phyloP scores from a whole-genome alignment of 2,329 filamentous ascomycete genomes.

The Diaporthe caulivora region DNA sequence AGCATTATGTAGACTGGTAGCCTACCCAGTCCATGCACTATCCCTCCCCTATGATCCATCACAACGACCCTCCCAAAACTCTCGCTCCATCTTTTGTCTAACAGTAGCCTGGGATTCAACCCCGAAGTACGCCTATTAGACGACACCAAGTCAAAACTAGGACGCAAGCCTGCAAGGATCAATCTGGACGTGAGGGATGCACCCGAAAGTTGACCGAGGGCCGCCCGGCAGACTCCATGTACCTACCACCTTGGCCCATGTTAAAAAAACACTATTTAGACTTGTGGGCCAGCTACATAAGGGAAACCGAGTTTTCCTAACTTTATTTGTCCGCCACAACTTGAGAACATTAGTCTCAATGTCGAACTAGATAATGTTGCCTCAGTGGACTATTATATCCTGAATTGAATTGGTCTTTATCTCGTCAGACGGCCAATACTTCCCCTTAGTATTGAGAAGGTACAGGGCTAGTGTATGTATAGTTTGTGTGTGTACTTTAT shows the following conservation, averaged over 20 bases:
- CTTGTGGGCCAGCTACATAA: conserved; percentile 5
- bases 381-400: not conserved
- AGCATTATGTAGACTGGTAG: not conserved
- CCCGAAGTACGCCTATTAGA: conserved; percentile 18
- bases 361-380: not conserved
- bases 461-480: not conserved
- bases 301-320: conserved; percentile 2
- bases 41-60: conserved; percentile 14
- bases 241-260: not conserved
- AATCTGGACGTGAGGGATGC: conserved; percentile 12
- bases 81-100: conserved; percentile 28
- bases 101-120: conserved; percentile 8
- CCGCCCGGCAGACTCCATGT: not conserved
- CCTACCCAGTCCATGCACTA: not conserved
- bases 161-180: conserved; percentile 12
- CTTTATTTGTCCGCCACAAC: not conserved
- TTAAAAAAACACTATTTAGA: not conserved
- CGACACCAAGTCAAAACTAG: conserved; percentile 7
- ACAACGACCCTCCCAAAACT: conserved; percentile 3
- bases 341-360: not conserved
- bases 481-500: not conserved
- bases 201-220: conserved; percentile 29
- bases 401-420: not conserved
- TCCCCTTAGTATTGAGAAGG: not conserved
- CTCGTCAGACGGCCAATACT: not conserved